phyloP scores from a whole-genome alignment of 441 rosid species.

The Flueggea neowawraea region DNA sequence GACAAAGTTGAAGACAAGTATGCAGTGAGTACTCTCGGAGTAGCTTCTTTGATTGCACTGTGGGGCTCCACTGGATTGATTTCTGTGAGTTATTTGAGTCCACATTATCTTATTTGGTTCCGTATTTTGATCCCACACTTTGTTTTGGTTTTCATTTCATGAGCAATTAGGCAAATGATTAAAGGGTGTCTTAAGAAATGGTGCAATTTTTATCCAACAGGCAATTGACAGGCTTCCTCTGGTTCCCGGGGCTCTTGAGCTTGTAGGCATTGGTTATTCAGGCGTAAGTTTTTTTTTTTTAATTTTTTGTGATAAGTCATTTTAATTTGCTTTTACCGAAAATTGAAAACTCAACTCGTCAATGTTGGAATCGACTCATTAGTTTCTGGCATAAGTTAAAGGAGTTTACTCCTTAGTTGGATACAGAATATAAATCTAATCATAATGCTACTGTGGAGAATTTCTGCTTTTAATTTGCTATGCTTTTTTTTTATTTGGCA shows the following conservation, averaged over 20 bases:
- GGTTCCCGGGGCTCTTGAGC: slow-evolving; percentile 78
- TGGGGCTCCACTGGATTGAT: slow-evolving; percentile 80
- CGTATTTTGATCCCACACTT: not conserved
- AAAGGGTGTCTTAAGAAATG: too few species aligned
- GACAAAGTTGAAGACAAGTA: slow-evolving; percentile 90
- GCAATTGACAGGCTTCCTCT: slow-evolving; percentile 92
- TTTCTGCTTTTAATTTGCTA: not conserved
- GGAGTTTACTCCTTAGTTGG: too few species aligned
- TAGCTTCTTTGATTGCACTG: slow-evolving; percentile 58
- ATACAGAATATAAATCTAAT: too few species aligned
- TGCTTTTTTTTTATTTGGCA: slow-evolving; percentile 24
- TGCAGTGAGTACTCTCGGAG: slow-evolving; percentile 71
- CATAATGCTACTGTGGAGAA: not conserved
- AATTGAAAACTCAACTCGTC: too few species aligned
- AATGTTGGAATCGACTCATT: too few species aligned
- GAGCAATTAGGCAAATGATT: too few species aligned
- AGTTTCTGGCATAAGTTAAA: too few species aligned
- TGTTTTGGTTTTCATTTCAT: not conserved
- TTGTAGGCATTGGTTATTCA: slow-evolving; percentile 89
- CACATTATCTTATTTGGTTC: too few species aligned
- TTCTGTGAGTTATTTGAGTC: slow-evolving; percentile 43
- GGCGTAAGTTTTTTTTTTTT: slow-evolving; percentile 58
- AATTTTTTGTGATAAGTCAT: too few species aligned
- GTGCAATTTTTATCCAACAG: slow-evolving; percentile 26
- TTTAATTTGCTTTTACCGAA: too few species aligned